Evolutionary conservation across 768 basidiomycete species (phyloP), one percentile per base, ranked within the genome.

Genomic region (Tricholoma saponaceum): DNA sequence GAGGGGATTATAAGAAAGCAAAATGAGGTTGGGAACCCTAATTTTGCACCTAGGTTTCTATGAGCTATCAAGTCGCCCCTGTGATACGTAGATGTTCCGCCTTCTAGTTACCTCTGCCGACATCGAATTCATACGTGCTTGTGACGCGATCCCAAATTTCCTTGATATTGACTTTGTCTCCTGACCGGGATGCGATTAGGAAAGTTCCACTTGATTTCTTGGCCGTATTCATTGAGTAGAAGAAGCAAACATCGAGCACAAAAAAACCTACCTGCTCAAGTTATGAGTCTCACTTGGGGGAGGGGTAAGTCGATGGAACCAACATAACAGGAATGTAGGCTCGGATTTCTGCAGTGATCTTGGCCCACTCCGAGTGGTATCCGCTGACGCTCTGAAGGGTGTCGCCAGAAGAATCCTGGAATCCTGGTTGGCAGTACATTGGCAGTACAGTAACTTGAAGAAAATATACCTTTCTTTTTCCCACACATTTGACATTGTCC

Each of bases 261-360:
- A n/a, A n/a, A n/a, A n/a, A n/a, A n/a, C n/a, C n/a, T n/a, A n/a
- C n/a, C n/a, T n/a, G n/a, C 98, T 98, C 54, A 98, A 74, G 69
- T 90, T 93, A 70, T 98, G 98, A 1, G 96, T 98, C 74, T 98
- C 95, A 56, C 83, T 76, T 0, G 96, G 96, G 2, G 96, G 96
- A 0, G 96, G 96, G 0, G 93, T 95, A 26, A 97, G 78, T 50
- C 95, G 79, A 66, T 97, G n/a, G 80, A 63, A 81, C 77, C 57
- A 99, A 79, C 94, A 99, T 98, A 54, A 90, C 76, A 0, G 96
- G 95, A 46, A 99, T 98, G 28, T 83, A 79, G 3, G 77, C 80
- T 23, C 94, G 81, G 52, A 98, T 95, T 57, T 83, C 76, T 4
- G 81, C 76, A 0, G 95, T 95, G 60, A 92, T 88, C 23, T 79